These are phyloP conservation scores for Talaromyces marneffei DNA, from an alignment of 2,329 filamentous ascomycete genomes.

Conservation along the genomic window DNA sequence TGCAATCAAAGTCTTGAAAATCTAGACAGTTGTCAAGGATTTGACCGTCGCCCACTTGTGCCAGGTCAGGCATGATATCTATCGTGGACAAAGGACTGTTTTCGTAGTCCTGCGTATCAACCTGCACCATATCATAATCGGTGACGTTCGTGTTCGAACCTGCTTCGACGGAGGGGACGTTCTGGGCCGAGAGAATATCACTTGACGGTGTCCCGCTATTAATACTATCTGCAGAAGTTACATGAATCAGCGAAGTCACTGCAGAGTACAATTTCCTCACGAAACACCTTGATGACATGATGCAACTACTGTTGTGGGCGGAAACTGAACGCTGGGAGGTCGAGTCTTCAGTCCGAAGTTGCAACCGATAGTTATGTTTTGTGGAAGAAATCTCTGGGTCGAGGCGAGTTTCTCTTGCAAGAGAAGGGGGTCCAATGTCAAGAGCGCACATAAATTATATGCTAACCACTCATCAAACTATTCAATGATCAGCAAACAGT, in stretches of 20 bases:
- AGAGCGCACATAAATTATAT: background rate
- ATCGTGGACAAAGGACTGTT: background rate
- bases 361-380: background rate
- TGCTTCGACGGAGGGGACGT: background rate
- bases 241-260: background rate
- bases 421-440: background rate
- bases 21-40: background rate
- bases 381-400: background rate
- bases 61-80: background rate
- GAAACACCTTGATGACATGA: background rate
- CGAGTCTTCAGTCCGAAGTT: too few relatives aligned
- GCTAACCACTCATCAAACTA: background rate
- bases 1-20: background rate
- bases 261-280: background rate
- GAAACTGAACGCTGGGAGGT: background rate
- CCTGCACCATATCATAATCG: background rate
- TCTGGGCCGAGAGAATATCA: background rate
- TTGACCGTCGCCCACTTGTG: background rate
- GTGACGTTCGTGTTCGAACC: background rate
- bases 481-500: background rate
- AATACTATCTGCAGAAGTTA: background rate
- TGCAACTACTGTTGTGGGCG: background rate
- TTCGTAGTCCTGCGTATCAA: background rate
- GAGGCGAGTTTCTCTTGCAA: background rate
- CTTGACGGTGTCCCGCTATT: background rate